These are phyloP conservation scores for Lizonia empirigonia DNA, from an alignment of 2,329 filamentous ascomycete genomes.

Conservation along the genomic window DNA sequence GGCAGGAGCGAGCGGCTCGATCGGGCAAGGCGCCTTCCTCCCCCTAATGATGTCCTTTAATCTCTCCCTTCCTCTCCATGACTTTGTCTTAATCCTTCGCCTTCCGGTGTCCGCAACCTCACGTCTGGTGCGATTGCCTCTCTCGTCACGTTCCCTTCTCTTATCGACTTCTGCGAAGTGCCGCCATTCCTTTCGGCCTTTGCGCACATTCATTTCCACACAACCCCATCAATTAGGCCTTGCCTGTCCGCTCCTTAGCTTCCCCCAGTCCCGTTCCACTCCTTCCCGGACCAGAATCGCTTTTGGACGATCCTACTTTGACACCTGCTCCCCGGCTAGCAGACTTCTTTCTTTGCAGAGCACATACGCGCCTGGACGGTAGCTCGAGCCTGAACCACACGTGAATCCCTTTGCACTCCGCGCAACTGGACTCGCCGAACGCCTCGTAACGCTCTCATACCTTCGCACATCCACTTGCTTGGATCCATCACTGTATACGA, in stretches of 20 bases:
- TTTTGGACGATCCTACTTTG: constrained; percentile 44
- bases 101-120: constrained; percentile 35
- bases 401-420: constrained; percentile 30
- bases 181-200: constrained; percentile 52
- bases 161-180: constrained; percentile 49
- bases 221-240: constrained; percentile 40
- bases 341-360: constrained; percentile 44
- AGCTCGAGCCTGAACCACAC: constrained; percentile 33
- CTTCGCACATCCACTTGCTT: constrained; percentile 35
- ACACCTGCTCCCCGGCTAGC: constrained; percentile 45
- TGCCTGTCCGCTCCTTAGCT: constrained; percentile 50
- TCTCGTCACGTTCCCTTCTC: constrained; percentile 45
- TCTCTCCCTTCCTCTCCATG: constrained; percentile 40
- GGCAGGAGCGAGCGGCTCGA: constrained; percentile 14
- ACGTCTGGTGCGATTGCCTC: constrained; percentile 45
- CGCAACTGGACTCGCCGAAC: constrained; percentile 30
- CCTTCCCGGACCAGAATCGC: constrained; percentile 44
- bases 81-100: constrained; percentile 44
- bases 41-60: constrained; percentile 41
- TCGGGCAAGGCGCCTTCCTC: constrained; percentile 29
- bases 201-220: constrained; percentile 48
- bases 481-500: constrained; percentile 40
- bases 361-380: constrained; percentile 45
- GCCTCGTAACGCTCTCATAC: constrained; percentile 33
- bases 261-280: constrained; percentile 31